A percentile compares a stretch with the other conserved stretches of the same genome.
phyloP scores from a whole-genome alignment of 345 rosid genomes.

The Lepidium didymum region DNA sequence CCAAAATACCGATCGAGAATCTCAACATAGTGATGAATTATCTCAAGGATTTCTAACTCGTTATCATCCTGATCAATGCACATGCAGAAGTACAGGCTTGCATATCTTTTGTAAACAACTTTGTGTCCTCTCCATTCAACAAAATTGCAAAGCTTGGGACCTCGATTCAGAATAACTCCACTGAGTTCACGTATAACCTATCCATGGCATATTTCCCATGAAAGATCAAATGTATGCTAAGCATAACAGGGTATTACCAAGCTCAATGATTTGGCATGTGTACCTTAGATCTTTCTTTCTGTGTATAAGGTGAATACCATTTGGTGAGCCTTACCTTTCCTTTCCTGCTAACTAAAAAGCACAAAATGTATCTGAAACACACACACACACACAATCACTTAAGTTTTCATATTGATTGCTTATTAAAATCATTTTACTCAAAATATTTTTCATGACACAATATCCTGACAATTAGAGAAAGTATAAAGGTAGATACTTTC shows the following conservation, averaged over 20 bases:
- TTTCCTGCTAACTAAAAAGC: conserved; percentile 89
- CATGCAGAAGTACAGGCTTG: conserved; percentile 98
- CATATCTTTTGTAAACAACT: conserved; percentile 94
- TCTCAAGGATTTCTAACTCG: conserved; percentile 80
- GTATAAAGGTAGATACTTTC: neutral
- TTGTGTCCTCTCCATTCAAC: conserved; percentile 91
- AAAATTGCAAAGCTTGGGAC: conserved; percentile 93
- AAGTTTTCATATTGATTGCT: neutral
- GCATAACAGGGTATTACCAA: neutral
- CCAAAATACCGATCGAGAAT: conserved; percentile 92
- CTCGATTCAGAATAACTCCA: conserved; percentile 73
- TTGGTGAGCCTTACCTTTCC: conserved; percentile 96
- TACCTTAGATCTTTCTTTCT: conserved; percentile 66
- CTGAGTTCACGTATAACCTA: conserved; percentile 91
- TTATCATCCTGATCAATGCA: conserved; percentile 89
- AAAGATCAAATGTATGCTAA: neutral
- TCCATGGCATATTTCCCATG: neutral
- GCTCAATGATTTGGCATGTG: neutral
- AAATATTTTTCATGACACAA: neutral
- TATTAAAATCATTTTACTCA: neutral
- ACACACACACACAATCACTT: neutral
- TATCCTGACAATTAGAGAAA: neutral
- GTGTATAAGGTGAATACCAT: conserved; percentile 97
- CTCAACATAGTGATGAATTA: conserved; percentile 93
- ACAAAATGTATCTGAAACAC: conserved; percentile 41